phyloP scores from a whole-genome alignment of 139 green algal species.

The Zygnema cylindricum region DNA sequence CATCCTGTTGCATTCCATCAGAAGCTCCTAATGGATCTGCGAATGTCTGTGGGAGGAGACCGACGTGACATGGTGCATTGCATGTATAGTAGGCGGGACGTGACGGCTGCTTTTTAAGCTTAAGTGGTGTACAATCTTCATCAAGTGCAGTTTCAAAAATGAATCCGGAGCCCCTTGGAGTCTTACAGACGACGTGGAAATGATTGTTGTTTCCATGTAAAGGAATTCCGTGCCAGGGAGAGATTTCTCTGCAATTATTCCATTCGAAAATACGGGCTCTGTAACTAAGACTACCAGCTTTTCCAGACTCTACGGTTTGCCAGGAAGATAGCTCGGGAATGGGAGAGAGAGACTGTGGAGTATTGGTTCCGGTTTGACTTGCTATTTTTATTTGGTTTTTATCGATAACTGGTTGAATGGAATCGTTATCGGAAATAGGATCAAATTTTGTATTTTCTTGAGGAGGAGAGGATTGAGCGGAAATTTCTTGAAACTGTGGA shows the following conservation, averaged over 20 bases:
- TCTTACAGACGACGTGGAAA: constrained; percentile 97
- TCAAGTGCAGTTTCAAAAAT: constrained; percentile 98
- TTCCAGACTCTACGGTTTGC: constrained; percentile 28
- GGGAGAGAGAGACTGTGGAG: too few species aligned
- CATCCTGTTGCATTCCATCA: constrained; percentile 37
- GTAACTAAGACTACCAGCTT: constrained; percentile 27
- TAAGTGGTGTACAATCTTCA: constrained; percentile 79
- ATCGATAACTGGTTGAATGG: too few species aligned
- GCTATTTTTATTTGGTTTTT: too few species aligned
- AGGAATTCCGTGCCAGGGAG: constrained; percentile 97
- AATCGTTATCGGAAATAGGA: too few species aligned
- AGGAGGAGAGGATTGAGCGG: too few species aligned
- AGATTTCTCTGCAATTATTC: constrained; percentile 67
- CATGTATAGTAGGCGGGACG: constrained; percentile 58
- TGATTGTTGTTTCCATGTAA: constrained; percentile 81
- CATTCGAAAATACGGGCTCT: constrained; percentile 31
- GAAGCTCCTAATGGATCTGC: constrained; percentile 82
- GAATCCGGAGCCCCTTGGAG: constrained; percentile 88
- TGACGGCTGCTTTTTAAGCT: neutral
- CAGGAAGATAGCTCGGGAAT: neutral
- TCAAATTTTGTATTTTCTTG: too few species aligned
- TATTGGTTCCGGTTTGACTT: too few species aligned
- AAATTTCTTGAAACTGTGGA: too few species aligned
- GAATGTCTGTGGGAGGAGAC: constrained; percentile 97
- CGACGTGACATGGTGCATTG: constrained; percentile 99